phyloP scores from a whole-genome alignment of 768 basidiomycete genomes.

The Lentinula detonsa region DNA sequence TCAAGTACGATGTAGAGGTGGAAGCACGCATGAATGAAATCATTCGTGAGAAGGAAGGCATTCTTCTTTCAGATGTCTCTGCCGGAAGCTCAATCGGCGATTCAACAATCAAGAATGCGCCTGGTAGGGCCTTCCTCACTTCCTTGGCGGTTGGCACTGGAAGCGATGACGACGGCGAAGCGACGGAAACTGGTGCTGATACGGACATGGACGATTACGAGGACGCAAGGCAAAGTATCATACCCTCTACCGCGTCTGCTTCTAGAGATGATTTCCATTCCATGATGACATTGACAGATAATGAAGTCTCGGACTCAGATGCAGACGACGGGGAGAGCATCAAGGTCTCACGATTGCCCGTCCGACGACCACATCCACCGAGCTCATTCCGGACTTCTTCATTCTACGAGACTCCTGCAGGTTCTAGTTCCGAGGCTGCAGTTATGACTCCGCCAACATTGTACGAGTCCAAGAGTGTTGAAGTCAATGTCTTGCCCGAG shows the following conservation, averaged over 20 bases:
- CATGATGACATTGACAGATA: slow-evolving; percentile 64
- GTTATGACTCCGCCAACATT: slow-evolving; percentile 23
- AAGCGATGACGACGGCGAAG: slow-evolving; percentile 31
- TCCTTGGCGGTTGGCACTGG: slow-evolving; percentile 10
- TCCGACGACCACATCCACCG: slow-evolving; percentile 19
- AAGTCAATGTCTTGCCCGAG: slow-evolving; percentile 10
- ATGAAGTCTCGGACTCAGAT: slow-evolving; percentile 51
- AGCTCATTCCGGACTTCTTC: slow-evolving; percentile 14
- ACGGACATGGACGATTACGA: slow-evolving; percentile 70
- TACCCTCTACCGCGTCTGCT: slow-evolving; percentile 10
- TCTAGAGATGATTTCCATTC: slow-evolving; percentile 69
- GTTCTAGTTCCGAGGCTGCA: slow-evolving; percentile 9
- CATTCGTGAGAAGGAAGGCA: slow-evolving; percentile 21
- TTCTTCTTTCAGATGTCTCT: slow-evolving; percentile 42
- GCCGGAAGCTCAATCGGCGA: slow-evolving; percentile 27
- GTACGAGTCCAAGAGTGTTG: slow-evolving; percentile 47
- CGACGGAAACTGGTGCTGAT: slow-evolving; percentile 62
- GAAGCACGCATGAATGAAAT: background rate
- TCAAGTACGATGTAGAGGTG: slow-evolving; percentile 6
- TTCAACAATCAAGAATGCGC: slow-evolving; percentile 29
- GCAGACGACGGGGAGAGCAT: slow-evolving; percentile 64
- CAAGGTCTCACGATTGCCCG: slow-evolving; percentile 48
- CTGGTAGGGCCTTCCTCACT: slow-evolving; percentile 12
- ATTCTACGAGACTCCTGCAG: slow-evolving; percentile 4
- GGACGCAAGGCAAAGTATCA: slow-evolving; percentile 67